Conservation (phyloP, 495 filamentous ascomycete genomes). For the Hypoxylon fragiforme region DNA sequence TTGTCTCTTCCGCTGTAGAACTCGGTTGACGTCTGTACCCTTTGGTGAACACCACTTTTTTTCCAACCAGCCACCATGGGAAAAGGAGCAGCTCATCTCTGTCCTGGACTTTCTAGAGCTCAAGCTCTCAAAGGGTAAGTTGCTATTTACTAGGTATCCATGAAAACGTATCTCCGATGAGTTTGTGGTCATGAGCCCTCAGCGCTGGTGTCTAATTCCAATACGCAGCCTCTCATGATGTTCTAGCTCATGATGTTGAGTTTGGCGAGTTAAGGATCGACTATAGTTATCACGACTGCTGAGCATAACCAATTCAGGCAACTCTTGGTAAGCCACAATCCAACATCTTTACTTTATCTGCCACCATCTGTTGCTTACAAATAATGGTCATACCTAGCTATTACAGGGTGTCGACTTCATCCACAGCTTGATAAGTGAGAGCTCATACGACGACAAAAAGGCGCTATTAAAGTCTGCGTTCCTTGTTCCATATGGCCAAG, state of each 20-base stretch:
- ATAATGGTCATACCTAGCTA: slow-evolving; percentile 15
- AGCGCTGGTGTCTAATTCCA: slow-evolving; percentile 11
- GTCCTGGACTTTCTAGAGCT: slow-evolving; percentile 18
- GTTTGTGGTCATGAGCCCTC: slow-evolving; percentile 8
- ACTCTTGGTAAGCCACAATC: slow-evolving; percentile 21
- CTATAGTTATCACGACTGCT: slow-evolving; percentile 14
- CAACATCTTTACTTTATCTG: slow-evolving; percentile 11
- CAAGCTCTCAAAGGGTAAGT: slow-evolving; percentile 19
- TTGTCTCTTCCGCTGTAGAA: slow-evolving; percentile 13
- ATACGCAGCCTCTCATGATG: slow-evolving; percentile 14
- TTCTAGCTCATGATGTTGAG: slow-evolving; percentile 21
- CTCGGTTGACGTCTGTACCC: slow-evolving; percentile 1
- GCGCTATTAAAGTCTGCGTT: slow-evolving; percentile 21
- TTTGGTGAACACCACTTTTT: slow-evolving; percentile 13
- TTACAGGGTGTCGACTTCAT: slow-evolving; percentile 18
- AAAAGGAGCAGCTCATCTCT: slow-evolving; percentile 21
- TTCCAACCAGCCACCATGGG: slow-evolving; percentile 16
- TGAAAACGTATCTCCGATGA: slow-evolving; percentile 10
- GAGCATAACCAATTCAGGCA: slow-evolving; percentile 11
- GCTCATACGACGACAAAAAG: slow-evolving; percentile 21
- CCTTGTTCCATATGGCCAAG: slow-evolving; percentile 8
- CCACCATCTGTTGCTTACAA: slow-evolving; percentile 11
- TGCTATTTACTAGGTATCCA: slow-evolving; percentile 1
- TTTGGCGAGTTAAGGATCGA: slow-evolving; percentile 18
- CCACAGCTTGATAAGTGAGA: slow-evolving; percentile 18